Base-by-base conservation (phyloP, 1,284 basidiomycete species). In the Cutaneotrichosporon spelunceum region DNA sequence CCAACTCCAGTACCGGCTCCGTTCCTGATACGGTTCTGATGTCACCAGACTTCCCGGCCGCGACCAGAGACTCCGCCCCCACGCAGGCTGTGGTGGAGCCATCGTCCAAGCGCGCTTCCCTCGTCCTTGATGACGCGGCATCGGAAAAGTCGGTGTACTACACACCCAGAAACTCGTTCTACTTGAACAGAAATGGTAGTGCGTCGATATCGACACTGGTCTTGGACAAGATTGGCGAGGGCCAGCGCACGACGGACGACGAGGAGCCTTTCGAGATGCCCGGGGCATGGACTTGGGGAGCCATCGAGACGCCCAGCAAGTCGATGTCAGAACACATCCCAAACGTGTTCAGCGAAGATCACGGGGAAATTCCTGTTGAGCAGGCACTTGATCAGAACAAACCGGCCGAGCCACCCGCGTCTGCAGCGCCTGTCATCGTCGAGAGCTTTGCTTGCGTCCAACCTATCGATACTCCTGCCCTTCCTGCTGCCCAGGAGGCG, bases 161-260 rank as follows among this genome's bases (percentile, higher is more conserved):
- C 49, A 63, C 62, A 16, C 65, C 65, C 0, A 56, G 58, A 1
- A 53, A 58, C 44, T 65, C 64, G 13, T 27, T 64, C 24, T 58
- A 61, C 21, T 53, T 50, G 6, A 26, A 56, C 24, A 9, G 13
- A 19, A 44, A 39, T 2, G 45, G 45, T 10, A 19, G 27, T 11
- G 50, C 6, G 23, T 52, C 49, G 49, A 27, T 13, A 16, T 33
- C 52, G 19, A 21, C 52, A 23, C 52, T 53, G 11, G 19, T 24
- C 21, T 33, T 53, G 30, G 52, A 36, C 52, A 53, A 53, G 33
- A 16, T 53, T 10, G 16, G n/a, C 30, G 52, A 53, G 52, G 23
- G 23, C 33, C 11, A 36, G 52, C 30, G 10, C 5, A 33, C 30
- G 21, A 11, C 26, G 23, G 47, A 48, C 5, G 47, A 39, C 36